Percentiles rank a stretch among this genome's conserved stretches.
phyloP scores from a whole-genome alignment of 768 basidiomycete species.

The Russula foetens region DNA sequence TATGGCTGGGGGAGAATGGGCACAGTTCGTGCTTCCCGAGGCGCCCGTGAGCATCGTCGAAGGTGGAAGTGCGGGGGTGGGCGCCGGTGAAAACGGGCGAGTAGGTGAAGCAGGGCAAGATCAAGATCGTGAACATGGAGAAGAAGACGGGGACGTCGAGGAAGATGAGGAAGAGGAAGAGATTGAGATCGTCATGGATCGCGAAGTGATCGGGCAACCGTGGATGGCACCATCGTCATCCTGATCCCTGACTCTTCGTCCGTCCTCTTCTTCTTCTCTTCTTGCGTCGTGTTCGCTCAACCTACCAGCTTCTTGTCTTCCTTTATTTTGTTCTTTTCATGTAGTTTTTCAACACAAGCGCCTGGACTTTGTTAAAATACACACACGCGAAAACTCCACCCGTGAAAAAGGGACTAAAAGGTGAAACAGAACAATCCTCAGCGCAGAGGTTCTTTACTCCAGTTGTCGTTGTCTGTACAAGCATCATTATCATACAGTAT shows the following conservation, averaged over 20 bases:
- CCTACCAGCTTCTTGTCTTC: background rate
- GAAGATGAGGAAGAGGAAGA: slow-evolving; percentile 69
- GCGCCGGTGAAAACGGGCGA: background rate
- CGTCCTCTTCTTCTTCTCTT: background rate
- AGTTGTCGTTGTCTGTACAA: slow-evolving; percentile 1
- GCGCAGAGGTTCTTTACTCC: background rate
- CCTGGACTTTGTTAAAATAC: background rate
- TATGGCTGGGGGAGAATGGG: slow-evolving; percentile 52
- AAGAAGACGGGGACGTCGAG: slow-evolving; percentile 33
- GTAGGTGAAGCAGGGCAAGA: background rate
- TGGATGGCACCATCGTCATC: slow-evolving; percentile 13
- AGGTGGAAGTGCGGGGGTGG: background rate
- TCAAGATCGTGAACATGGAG: slow-evolving; percentile 20
- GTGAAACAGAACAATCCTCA: background rate
- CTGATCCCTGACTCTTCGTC: background rate
- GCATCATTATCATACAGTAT: slow-evolving; percentile 20
- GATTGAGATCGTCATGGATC: slow-evolving; percentile 62
- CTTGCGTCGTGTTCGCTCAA: background rate
- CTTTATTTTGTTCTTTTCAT: too few relatives aligned
- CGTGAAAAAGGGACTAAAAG: too few relatives aligned
- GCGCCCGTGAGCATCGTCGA: slow-evolving; percentile 45
- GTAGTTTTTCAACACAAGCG: background rate
- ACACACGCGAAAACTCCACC: too few relatives aligned
- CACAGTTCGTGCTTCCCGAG: slow-evolving; percentile 51
- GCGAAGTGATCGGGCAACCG: slow-evolving; percentile 29